Percentiles rank a stretch among this genome's conserved stretches.
Evolutionary conservation across 2,329 filamentous ascomycete genomes (phyloP).

Genomic region (Cytospora mali): DNA sequence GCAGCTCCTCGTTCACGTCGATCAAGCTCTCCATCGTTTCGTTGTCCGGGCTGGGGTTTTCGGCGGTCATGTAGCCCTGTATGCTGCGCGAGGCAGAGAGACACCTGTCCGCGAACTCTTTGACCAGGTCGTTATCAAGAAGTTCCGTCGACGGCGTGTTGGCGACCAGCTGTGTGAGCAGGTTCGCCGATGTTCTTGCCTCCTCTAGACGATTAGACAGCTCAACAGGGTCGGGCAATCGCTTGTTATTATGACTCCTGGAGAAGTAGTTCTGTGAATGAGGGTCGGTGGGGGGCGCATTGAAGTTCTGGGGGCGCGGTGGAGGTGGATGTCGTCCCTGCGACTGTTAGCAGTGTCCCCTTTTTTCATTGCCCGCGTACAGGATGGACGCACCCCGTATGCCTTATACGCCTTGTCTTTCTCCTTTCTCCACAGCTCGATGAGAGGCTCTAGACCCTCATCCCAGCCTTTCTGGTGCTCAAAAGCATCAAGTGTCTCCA

Average conservation of each 20-base stretch:
- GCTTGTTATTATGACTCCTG: slow-evolving; percentile 50
- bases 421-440: slow-evolving; percentile 89
- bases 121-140: slow-evolving; percentile 81
- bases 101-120: slow-evolving; percentile 89
- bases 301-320: slow-evolving; percentile 43
- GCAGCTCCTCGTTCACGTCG: slow-evolving; percentile 90
- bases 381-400: slow-evolving; percentile 47
- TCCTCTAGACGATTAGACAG: slow-evolving; percentile 84
- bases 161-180: slow-evolving; percentile 89
- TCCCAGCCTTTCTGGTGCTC: slow-evolving; percentile 73
- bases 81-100: slow-evolving; percentile 78
- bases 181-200: slow-evolving; percentile 84
- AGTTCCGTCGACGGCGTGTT: slow-evolving; percentile 79
- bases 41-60: slow-evolving; percentile 82
- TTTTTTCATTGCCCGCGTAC: not conserved
- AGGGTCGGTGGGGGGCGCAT: slow-evolving; percentile 46
- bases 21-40: slow-evolving; percentile 93
- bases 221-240: slow-evolving; percentile 71
- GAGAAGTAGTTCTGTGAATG: slow-evolving; percentile 62
- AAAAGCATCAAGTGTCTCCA: slow-evolving; percentile 82
- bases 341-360: slow-evolving; percentile 25
- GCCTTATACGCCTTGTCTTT: slow-evolving; percentile 66
- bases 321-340: slow-evolving; percentile 33
- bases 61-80: slow-evolving; percentile 80
- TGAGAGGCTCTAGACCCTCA: slow-evolving; percentile 68